Percentiles rank a stretch among this genome's conserved stretches.
These are phyloP conservation scores for Suillus plorans DNA, from an alignment of 768 basidiomycete species.

Conservation along the genomic window DNA sequence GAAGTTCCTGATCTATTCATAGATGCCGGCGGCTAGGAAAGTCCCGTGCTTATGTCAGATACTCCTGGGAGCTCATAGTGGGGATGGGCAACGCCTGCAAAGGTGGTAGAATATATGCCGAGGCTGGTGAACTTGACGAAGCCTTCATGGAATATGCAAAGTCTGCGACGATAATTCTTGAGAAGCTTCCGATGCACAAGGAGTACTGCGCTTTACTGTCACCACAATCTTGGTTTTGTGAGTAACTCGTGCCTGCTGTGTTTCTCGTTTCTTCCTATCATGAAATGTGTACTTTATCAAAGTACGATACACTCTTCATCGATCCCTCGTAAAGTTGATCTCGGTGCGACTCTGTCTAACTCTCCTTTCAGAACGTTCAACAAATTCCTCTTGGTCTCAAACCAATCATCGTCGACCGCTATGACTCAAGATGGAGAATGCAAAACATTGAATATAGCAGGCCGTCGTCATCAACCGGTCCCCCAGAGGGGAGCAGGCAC, in stretches of 20 bases:
- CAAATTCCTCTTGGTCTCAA: constrained; percentile 73
- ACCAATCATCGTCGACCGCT: constrained; percentile 58
- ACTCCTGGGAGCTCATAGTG: no score
- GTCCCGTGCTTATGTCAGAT: no score
- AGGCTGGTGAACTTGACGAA: constrained; percentile 59
- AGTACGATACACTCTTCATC: background rate
- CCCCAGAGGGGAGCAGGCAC: constrained; percentile 12
- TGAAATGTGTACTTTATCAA: constrained; percentile 1
- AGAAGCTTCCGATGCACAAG: constrained; percentile 72
- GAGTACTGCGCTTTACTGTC: constrained; percentile 61
- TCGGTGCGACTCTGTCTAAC: constrained; percentile 13
- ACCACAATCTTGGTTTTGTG: constrained; percentile 65
- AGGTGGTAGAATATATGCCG: constrained; percentile 47
- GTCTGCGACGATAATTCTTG: constrained; percentile 76
- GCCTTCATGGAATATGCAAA: constrained; percentile 72
- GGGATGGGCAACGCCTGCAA: no score
- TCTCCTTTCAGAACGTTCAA: constrained; percentile 61
- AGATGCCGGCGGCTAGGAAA: no score
- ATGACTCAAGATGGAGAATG: constrained; percentile 59
- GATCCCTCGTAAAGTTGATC: background rate
- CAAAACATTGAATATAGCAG: constrained; percentile 37
- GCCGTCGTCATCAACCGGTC: constrained; percentile 18
- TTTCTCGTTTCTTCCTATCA: constrained; percentile 5
- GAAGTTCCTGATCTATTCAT: no score
- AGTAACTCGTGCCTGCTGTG: constrained; percentile 30